Base-by-base conservation (phyloP, 1,139 yeast species). In the Blastobotrys petasosporus region DNA sequence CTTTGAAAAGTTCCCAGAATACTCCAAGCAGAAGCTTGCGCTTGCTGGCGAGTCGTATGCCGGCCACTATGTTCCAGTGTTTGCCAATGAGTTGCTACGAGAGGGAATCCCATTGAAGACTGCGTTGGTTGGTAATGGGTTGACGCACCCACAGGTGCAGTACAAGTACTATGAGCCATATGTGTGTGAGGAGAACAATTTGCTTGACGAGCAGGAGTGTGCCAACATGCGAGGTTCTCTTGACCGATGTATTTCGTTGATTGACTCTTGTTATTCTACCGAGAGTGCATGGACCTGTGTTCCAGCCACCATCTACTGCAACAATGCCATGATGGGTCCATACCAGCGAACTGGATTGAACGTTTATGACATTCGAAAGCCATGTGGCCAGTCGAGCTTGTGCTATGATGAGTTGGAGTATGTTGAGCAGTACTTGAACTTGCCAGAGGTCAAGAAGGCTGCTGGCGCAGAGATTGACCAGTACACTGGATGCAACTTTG, bases 1-100 rank as follows among this genome's bases (percentile, higher is more conserved):
- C 67, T 85, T 81, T 68, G 77, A 81, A 58, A 80, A 81, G 58
- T 83, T 84, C 70, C 83, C 85, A 12, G 73, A 81, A 53, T 81
- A 79, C 59, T 53, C 66, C 39, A 55, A 64, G n/a, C 73, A 76
- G 53, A 74, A 73, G 38, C 85, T 85, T 76, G 94, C 85, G 64
- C 81, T 86, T 63, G 80, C 94, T 45, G 95, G 95, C 50, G 95
- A 86, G 66, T 82, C 92, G 10, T 86, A 85, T 59, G 95, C 87
- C 33, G 95, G 95, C 37, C 94, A 85, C 65, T 85, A 85, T 63
- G 79, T 85, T 53, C 95, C 95, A 25, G 78, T 74, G 23, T 80
- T 86, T 64, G 92, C 92, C 13, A 69, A 76, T 41, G 94, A 84
- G 61, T 84, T 86, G 52, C 66, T 83, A 51, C 64, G 77, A 8